Conservation (phyloP, 2,329 filamentous ascomycete genomes). For the Venturia effusa region DNA sequence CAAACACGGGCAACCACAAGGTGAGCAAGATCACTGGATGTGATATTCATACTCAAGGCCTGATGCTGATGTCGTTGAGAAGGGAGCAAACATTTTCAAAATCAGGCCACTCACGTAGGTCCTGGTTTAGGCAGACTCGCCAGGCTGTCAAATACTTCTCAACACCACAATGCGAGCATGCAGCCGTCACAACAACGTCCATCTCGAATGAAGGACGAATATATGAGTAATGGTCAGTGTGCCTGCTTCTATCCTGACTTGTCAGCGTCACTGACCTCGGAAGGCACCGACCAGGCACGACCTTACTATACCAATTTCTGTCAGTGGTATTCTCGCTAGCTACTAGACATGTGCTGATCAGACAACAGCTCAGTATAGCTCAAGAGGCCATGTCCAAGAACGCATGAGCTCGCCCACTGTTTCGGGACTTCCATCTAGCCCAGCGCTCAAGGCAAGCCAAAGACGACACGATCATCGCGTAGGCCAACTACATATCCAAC, state of each 20-base stretch:
- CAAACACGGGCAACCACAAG: background rate
- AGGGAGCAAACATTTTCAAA: background rate
- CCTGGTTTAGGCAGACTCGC: background rate
- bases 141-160: background rate
- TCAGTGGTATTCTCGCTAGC: background rate
- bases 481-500: background rate
- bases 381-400: conserved; percentile 15
- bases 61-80: background rate
- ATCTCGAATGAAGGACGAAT: background rate
- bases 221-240: background rate
- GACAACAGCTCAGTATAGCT: conserved; percentile 20
- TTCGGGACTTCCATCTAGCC: conserved; percentile 26
- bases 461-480: conserved; percentile 14
- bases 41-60: background rate
- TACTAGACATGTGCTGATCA: conserved; percentile 16
- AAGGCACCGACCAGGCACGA: background rate
- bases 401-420: background rate
- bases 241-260: background rate
- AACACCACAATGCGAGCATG: conserved; percentile 1
- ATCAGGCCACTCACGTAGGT: background rate
- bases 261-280: background rate
- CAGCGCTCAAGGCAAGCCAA: conserved; percentile 27
- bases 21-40: background rate
- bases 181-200: background rate
- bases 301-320: background rate